These are phyloP conservation scores for Paraphaeosphaeria sporulosa DNA, from an alignment of 2,329 filamentous ascomycete genomes.

Conservation along the genomic window DNA sequence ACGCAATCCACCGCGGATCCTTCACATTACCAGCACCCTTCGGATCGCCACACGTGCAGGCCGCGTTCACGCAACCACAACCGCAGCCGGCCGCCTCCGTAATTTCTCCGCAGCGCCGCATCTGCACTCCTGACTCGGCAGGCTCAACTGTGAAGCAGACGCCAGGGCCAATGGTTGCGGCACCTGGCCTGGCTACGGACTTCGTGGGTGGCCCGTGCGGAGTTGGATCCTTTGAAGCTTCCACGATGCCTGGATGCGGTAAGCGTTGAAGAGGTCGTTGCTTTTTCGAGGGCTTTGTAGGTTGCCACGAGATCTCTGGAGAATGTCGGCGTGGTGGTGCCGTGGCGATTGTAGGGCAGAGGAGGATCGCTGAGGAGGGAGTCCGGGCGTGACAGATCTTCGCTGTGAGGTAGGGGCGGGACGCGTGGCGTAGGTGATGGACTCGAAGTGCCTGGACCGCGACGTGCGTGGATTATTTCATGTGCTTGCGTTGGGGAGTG, in stretches of 20 bases:
- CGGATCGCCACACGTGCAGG: constrained; percentile 2
- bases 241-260: background rate
- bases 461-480: background rate
- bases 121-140: constrained; percentile 5
- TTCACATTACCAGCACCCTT: background rate
- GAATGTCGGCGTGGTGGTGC: background rate
- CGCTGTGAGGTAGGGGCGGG: background rate
- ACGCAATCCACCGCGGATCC: background rate
- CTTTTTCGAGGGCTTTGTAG: background rate
- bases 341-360: background rate
- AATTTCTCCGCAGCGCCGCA: background rate
- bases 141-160: background rate
- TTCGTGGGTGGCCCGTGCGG: constrained; percentile 6
- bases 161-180: constrained; percentile 8
- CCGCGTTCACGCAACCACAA: constrained; percentile 1
- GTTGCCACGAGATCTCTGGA: background rate
- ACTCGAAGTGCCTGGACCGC: background rate
- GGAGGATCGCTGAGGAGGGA: background rate
- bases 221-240: background rate
- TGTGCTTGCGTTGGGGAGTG: background rate
- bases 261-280: background rate
- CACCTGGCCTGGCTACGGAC: constrained; percentile 6
- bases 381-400: background rate
- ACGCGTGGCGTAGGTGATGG: background rate
- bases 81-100: background rate